phyloP scores from a whole-genome alignment of 352 stramenopile species.

The Phytophthora ramorum region DNA sequence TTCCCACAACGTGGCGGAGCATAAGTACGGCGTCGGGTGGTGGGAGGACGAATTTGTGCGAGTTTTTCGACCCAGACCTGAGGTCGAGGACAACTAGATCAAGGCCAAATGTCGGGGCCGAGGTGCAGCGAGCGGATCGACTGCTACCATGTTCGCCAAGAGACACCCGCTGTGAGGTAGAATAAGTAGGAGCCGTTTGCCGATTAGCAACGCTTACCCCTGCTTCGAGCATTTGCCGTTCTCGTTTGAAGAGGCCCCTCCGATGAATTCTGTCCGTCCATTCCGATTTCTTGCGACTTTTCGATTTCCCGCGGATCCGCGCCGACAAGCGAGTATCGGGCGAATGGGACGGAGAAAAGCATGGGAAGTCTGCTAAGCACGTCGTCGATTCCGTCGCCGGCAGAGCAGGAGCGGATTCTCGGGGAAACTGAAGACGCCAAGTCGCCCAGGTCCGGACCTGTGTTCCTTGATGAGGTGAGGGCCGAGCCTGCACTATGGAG shows the following conservation, averaged over 20 bases:
- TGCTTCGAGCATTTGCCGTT: too few relatives aligned
- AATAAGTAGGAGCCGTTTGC: too few relatives aligned
- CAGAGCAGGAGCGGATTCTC: constrained; percentile 21
- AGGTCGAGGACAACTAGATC: constrained; percentile 48
- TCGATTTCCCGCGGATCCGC: constrained; percentile 6
- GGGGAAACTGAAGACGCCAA: constrained; percentile 1
- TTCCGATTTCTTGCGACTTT: constrained; percentile 18
- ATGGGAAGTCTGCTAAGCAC: constrained; percentile 32
- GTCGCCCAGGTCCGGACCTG: constrained; percentile 11
- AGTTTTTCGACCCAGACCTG: constrained; percentile 71
- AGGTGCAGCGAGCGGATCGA: constrained; percentile 62
- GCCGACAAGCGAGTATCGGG: too few relatives aligned
- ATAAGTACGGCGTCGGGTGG: constrained; percentile 50
- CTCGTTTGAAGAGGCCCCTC: background rate
- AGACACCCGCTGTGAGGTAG: constrained; percentile 45
- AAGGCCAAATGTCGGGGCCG: constrained; percentile 50
- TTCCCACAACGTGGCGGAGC: constrained; percentile 64
- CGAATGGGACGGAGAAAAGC: constrained; percentile 1
- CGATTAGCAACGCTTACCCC: too few relatives aligned
- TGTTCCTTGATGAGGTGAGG: constrained; percentile 67
- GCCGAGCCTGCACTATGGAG: constrained; percentile 55
- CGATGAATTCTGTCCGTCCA: constrained; percentile 17
- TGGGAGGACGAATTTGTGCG: constrained; percentile 72
- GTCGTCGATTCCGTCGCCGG: background rate
- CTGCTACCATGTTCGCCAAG: constrained; percentile 73